These are phyloP conservation scores for Ceratocystis ficicola DNA, from an alignment of 2,329 filamentous ascomycete species.

Conservation along the genomic window DNA sequence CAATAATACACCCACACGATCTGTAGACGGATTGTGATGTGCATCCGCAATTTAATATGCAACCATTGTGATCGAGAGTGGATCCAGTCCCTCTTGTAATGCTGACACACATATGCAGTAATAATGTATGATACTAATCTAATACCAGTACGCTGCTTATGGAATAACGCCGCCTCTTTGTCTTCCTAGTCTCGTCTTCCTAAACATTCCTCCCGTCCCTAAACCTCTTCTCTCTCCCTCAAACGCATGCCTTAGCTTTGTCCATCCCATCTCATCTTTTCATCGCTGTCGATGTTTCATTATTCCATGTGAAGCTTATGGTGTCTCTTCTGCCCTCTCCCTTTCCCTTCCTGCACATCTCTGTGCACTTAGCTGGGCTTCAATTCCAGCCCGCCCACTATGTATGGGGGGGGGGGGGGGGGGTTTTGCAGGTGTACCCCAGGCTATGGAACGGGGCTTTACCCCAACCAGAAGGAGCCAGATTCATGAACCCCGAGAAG, in stretches of 20 bases:
- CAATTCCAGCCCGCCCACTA: background rate
- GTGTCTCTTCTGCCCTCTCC: background rate
- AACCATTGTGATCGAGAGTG: too few species aligned
- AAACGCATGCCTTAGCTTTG: background rate
- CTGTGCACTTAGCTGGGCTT: background rate
- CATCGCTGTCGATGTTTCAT: background rate
- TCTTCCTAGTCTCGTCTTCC: constrained; percentile 4
- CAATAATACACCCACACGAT: background rate
- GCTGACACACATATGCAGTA: too few species aligned
- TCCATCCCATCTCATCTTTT: background rate
- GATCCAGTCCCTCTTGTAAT: too few species aligned
- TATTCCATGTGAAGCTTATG: background rate
- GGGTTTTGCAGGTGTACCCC: background rate
- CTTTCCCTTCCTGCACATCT: background rate
- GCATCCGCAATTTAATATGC: too few species aligned
- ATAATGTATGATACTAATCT: background rate
- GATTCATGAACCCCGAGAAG: background rate
- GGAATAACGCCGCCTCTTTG: background rate
- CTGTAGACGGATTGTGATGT: too few species aligned
- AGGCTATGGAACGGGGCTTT: background rate
- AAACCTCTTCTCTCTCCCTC: background rate
- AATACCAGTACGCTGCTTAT: background rate
- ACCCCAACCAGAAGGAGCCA: background rate
- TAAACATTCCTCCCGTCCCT: background rate
- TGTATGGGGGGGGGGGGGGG: background rate